Evolutionary conservation across 1,284 basidiomycete species (phyloP).

Genomic region (Kwoniella shivajii): DNA sequence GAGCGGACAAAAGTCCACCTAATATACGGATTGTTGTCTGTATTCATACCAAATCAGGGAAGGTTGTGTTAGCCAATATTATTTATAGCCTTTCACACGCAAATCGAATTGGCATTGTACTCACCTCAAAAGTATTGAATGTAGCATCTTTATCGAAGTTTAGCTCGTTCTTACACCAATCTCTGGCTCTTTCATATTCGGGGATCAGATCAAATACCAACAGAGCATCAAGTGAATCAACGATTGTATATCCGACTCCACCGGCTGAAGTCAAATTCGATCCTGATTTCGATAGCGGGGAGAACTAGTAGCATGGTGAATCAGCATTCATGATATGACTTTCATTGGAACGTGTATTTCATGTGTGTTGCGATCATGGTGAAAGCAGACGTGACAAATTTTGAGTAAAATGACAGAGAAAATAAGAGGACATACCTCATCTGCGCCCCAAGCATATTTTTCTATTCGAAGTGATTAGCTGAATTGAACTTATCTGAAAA

Average conservation of each 20-base stretch:
- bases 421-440: constrained; percentile 59
- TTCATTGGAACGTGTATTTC: no score
- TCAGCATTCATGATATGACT: no score
- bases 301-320: constrained; percentile 57
- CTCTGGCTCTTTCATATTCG: constrained; percentile 74
- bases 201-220: constrained; percentile 78
- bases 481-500: not conserved
- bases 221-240: constrained; percentile 83
- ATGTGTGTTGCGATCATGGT: no score
- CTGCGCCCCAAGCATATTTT: constrained; percentile 80
- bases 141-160: constrained; percentile 76
- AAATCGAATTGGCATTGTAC: no score
- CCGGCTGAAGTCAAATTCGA: constrained; percentile 72
- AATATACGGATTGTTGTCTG: constrained; percentile 79
- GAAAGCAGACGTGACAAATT: no score
- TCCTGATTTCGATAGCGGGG: constrained; percentile 74
- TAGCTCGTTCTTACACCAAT: constrained; percentile 74
- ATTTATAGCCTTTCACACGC: not conserved
- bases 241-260: constrained; percentile 81
- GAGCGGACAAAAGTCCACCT: constrained; percentile 80
- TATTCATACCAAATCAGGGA: no score
- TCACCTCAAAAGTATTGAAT: constrained; percentile 90
- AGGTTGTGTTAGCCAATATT: no score
- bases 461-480: constrained; percentile 53
- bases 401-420: not conserved